These are phyloP conservation scores for Debaryomyces udenii DNA, from an alignment of 1,139 yeast species.

Conservation along the genomic window DNA sequence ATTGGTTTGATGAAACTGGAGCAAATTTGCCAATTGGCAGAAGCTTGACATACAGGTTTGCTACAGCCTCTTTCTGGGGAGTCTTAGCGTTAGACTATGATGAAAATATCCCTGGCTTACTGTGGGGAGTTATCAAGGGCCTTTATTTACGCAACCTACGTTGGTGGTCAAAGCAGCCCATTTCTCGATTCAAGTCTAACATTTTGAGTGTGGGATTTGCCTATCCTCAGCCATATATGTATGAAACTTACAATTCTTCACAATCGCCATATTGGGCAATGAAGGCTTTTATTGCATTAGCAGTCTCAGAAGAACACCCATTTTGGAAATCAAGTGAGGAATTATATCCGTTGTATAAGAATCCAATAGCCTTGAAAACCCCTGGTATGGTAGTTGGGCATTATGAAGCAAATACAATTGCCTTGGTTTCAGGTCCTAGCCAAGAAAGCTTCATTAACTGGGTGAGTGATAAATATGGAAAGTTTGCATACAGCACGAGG, in stretches of 20 bases:
- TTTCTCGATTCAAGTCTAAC: conserved; percentile 20
- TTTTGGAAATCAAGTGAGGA: conserved; percentile 22
- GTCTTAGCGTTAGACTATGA: conserved; percentile 22
- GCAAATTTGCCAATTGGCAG: conserved; percentile 30
- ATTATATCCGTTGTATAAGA: conserved; percentile 12
- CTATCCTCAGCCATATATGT: conserved; percentile 28
- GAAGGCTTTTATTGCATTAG: conserved; percentile 24
- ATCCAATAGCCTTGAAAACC: conserved; percentile 8
- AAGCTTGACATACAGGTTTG: conserved; percentile 29
- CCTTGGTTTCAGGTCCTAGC: conserved; percentile 28
- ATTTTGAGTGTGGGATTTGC: conserved; percentile 27
- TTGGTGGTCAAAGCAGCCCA: conserved; percentile 32
- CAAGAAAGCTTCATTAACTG: conserved; percentile 21
- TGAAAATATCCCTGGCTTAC: conserved; percentile 14
- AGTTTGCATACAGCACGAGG: conserved; percentile 31
- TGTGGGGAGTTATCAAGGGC: conserved; percentile 27
- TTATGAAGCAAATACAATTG: conserved; percentile 22
- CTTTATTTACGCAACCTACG: conserved; percentile 24
- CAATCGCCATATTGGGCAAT: conserved; percentile 34
- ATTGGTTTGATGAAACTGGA: conserved; percentile 27
- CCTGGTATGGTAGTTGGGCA: conserved; percentile 25
- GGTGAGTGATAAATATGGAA: conserved; percentile 28
- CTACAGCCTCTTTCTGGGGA: conserved; percentile 31
- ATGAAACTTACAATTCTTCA: conserved; percentile 29
- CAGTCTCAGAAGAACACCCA: conserved; percentile 18